These are phyloP conservation scores for Geosmithia flava DNA, from an alignment of 2,329 filamentous ascomycete genomes.

Conservation along the genomic window DNA sequence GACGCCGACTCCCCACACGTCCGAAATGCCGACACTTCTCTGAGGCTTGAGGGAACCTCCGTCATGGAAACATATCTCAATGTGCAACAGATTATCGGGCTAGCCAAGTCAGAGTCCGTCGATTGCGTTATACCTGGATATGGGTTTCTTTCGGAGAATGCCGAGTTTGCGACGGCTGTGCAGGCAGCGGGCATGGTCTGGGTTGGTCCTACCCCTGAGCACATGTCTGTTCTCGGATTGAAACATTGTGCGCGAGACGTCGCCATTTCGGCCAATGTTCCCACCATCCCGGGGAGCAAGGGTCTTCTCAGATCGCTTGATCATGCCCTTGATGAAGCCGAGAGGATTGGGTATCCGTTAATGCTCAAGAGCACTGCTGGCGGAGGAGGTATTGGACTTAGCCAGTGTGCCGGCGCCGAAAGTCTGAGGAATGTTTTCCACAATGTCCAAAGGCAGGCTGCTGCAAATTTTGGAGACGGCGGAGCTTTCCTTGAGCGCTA, in stretches of 20 bases:
- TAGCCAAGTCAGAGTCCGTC: slow-evolving; percentile 33
- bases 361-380: slow-evolving; percentile 35
- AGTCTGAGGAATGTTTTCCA: background rate
- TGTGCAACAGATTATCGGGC: slow-evolving; percentile 42
- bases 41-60: slow-evolving; percentile 44
- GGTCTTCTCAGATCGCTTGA: slow-evolving; percentile 11
- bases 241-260: slow-evolving; percentile 24
- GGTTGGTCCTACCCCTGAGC: slow-evolving; percentile 41
- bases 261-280: slow-evolving; percentile 15
- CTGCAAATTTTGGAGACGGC: slow-evolving; percentile 25
- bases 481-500: slow-evolving; percentile 29
- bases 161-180: slow-evolving; percentile 43
- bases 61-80: slow-evolving; percentile 48
- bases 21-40: slow-evolving; percentile 51
- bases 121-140: slow-evolving; percentile 56
- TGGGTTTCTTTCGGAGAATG: slow-evolving; percentile 54
- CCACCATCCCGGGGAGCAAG: slow-evolving; percentile 19
- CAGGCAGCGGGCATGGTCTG: slow-evolving; percentile 42
- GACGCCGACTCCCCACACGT: slow-evolving; percentile 59
- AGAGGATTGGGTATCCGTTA: slow-evolving; percentile 22
- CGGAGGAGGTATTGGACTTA: slow-evolving; percentile 20
- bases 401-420: background rate
- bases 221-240: slow-evolving; percentile 22
- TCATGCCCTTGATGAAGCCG: slow-evolving; percentile 13
- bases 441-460: slow-evolving; percentile 21